Conservation (phyloP, 768 basidiomycete species). For the Nevesoporus exiguus region DNA sequence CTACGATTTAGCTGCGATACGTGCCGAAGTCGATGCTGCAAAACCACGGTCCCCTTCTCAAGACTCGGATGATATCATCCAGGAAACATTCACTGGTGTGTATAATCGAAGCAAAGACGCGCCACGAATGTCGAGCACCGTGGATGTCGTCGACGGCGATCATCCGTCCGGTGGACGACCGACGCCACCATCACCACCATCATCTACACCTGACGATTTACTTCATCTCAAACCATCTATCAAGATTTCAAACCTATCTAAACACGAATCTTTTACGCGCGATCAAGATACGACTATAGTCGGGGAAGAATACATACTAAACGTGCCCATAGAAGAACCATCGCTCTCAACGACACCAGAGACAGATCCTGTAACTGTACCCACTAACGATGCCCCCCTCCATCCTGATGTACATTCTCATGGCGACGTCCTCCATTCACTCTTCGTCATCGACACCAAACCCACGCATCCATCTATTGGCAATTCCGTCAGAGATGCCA, state of each 20-base stretch:
- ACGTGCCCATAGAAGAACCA: not conserved
- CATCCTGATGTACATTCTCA: not conserved
- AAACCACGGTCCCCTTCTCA: not conserved
- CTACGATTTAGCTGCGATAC: slow-evolving; percentile 32
- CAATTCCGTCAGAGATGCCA: slow-evolving; percentile 19
- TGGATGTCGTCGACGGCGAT: slow-evolving; percentile 1
- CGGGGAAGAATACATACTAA: not conserved
- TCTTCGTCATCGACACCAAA: slow-evolving; percentile 41
- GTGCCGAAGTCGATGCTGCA: slow-evolving; percentile 16
- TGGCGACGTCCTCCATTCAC: not conserved
- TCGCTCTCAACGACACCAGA: not conserved
- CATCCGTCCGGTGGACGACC: not conserved
- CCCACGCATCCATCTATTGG: slow-evolving; percentile 19
- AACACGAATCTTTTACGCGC: not conserved
- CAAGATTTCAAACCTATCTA: slow-evolving; percentile 7
- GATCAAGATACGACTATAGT: not conserved
- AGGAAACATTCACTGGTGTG: slow-evolving; percentile 39
- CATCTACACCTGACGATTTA: slow-evolving; percentile 2
- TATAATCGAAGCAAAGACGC: slow-evolving; percentile 21
- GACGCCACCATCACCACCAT: not conserved
- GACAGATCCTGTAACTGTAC: not conserved
- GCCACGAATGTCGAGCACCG: not conserved
- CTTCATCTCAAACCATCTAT: slow-evolving; percentile 4
- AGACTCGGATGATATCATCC: slow-evolving; percentile 25
- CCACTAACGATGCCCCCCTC: not conserved